Percentiles rank a stretch among this genome's conserved stretches.
Evolutionary conservation across 352 stramenopile species (phyloP).

Genomic region (Globisporangium rhizosaccharum): DNA sequence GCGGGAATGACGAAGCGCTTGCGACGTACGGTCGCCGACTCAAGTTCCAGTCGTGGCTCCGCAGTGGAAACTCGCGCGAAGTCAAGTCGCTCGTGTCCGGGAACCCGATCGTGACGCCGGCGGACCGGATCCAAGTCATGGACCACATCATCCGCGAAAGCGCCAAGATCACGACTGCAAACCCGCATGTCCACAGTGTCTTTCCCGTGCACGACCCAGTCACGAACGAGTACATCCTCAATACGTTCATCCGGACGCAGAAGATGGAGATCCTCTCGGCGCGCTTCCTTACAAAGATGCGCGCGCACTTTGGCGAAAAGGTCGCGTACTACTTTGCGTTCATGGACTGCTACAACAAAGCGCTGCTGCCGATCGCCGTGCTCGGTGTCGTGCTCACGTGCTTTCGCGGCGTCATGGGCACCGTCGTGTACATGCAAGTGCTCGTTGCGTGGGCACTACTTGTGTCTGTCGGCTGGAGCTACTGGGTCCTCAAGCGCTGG

Average conservation of each 20-base stretch:
- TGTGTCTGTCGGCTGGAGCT: constrained; percentile 80
- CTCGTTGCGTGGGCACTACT: constrained; percentile 65
- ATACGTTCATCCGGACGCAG: constrained; percentile 60
- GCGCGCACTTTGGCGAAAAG: constrained; percentile 79
- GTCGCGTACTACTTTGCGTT: constrained; percentile 86
- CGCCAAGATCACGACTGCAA: constrained; percentile 48
- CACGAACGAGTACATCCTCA: constrained; percentile 68
- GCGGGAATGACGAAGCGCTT: constrained; percentile 58
- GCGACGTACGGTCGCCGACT: constrained; percentile 51
- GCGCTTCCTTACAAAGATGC: constrained; percentile 53
- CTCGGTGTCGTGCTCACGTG: constrained; percentile 65
- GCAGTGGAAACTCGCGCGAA: constrained; percentile 65
- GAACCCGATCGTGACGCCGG: constrained; percentile 57
- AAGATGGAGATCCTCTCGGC: constrained; percentile 64
- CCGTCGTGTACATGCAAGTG: constrained; percentile 78
- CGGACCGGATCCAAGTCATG: constrained; percentile 77
- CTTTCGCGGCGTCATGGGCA: constrained; percentile 54
- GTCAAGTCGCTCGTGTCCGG: constrained; percentile 54
- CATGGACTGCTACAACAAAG: constrained; percentile 86
- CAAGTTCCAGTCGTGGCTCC: constrained; percentile 73
- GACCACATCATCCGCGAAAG: constrained; percentile 78
- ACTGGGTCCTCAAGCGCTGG: constrained; percentile 78
- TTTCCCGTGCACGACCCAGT: constrained; percentile 75
- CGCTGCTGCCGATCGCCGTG: constrained; percentile 67
- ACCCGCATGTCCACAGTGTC: constrained; percentile 57